These are phyloP conservation scores for Phyllosticta citribraziliensis DNA, from an alignment of 2,329 filamentous ascomycete species.

Conservation along the genomic window DNA sequence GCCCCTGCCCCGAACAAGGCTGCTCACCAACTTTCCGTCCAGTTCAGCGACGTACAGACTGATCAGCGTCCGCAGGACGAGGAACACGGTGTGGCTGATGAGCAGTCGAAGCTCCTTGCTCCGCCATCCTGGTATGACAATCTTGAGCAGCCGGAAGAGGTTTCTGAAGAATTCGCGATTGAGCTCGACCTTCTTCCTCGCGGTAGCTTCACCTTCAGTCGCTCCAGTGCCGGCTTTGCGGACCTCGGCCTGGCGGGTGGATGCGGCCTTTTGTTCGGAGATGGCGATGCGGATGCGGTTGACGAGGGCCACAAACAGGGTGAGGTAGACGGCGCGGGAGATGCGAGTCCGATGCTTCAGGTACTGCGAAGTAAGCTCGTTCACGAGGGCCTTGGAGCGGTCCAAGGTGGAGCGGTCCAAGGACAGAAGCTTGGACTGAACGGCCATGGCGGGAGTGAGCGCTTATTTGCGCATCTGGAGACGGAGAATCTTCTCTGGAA, in stretches of 20 bases:
- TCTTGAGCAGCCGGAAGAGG: slow-evolving; percentile 65
- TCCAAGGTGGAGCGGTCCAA: slow-evolving; percentile 25
- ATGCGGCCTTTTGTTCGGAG: slow-evolving; percentile 82
- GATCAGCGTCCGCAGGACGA: slow-evolving; percentile 82
- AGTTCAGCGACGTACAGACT: slow-evolving; percentile 94
- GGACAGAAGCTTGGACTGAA: slow-evolving; percentile 29
- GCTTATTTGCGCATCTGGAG: slow-evolving; percentile 6
- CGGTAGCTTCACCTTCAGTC: slow-evolving; percentile 27
- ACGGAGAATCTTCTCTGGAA: background rate
- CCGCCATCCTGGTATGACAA: slow-evolving; percentile 82
- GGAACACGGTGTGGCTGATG: slow-evolving; percentile 84
- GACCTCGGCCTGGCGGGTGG: slow-evolving; percentile 54
- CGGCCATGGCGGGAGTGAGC: slow-evolving; percentile 22
- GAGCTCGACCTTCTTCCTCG: slow-evolving; percentile 75
- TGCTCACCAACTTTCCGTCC: slow-evolving; percentile 88
- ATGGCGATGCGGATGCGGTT: slow-evolving; percentile 88
- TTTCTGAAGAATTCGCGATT: slow-evolving; percentile 80
- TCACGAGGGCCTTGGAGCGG: slow-evolving; percentile 26
- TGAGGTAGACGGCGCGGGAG: slow-evolving; percentile 32
- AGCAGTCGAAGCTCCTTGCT: slow-evolving; percentile 82
- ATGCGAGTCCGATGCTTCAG: slow-evolving; percentile 31
- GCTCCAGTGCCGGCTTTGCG: slow-evolving; percentile 36
- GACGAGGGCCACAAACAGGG: slow-evolving; percentile 32
- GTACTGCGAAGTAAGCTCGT: slow-evolving; percentile 29
- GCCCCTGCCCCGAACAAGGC: slow-evolving; percentile 80